Evolutionary conservation across 1,284 basidiomycete species (phyloP).

Genomic region (Naganishia liquefaciens): DNA sequence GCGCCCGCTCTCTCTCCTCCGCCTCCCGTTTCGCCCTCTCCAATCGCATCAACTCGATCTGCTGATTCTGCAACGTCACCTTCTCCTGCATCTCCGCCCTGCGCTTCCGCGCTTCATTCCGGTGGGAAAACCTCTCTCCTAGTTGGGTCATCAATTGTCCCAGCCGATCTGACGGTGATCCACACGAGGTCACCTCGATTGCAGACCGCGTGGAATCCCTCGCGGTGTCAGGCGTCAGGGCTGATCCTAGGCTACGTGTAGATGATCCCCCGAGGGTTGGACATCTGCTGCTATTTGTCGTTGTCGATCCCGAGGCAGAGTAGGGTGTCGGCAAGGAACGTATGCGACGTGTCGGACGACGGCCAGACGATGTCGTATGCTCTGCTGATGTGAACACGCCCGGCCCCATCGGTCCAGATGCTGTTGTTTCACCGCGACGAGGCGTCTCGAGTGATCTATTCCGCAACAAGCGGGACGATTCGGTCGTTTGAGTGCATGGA

Average conservation of each 20-base stretch:
- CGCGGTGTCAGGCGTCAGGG: background rate
- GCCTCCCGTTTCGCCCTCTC: background rate
- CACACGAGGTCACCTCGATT: background rate
- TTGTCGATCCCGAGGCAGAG: slow-evolving; percentile 7
- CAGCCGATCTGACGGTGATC: slow-evolving; percentile 5
- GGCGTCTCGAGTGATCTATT: background rate
- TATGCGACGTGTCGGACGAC: slow-evolving; percentile 18
- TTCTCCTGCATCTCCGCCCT: slow-evolving; percentile 15
- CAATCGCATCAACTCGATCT: background rate
- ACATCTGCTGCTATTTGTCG: slow-evolving; percentile 16
- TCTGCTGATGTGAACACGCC: background rate
- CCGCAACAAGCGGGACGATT: slow-evolving; percentile 16
- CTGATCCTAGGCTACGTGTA: background rate
- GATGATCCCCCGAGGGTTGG: slow-evolving; percentile 7
- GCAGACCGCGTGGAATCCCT: background rate
- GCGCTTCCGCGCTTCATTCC: slow-evolving; percentile 19
- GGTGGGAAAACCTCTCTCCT: slow-evolving; percentile 16
- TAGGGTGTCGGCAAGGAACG: slow-evolving; percentile 21
- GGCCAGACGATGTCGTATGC: background rate
- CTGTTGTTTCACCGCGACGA: background rate
- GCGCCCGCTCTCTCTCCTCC: too few species aligned
- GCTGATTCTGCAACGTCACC: slow-evolving; percentile 2
- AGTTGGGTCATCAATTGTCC: slow-evolving; percentile 16
- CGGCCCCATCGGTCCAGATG: background rate
- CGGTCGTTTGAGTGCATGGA: slow-evolving; percentile 17